These are phyloP conservation scores for Tillandsia leiboldiana DNA, from an alignment of 176 grass and related monocot species.

Conservation along the genomic window DNA sequence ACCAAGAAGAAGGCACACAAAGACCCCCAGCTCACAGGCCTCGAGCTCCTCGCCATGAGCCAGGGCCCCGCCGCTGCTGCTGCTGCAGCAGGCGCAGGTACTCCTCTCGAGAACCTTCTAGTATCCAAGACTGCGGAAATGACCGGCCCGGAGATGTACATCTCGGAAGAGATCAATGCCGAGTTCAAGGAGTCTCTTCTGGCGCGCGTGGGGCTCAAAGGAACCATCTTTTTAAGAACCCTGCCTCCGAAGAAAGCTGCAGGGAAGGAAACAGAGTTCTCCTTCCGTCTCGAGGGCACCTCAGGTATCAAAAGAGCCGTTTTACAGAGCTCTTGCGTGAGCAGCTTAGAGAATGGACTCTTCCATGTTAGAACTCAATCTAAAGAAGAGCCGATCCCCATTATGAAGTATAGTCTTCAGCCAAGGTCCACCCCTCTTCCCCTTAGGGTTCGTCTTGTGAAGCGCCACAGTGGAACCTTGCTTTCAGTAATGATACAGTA, in stretches of 20 bases:
- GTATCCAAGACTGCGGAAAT: constrained; percentile 62
- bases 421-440: constrained; percentile 68
- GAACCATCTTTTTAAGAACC: constrained; percentile 70
- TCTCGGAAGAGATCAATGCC: constrained; percentile 75
- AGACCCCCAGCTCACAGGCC: constrained; percentile 53
- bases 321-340: constrained; percentile 57
- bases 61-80: constrained; percentile 31
- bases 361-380: constrained; percentile 73
- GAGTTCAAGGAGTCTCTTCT: constrained; percentile 91
- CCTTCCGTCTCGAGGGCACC: constrained; percentile 78
- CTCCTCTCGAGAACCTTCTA: constrained; percentile 59
- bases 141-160: constrained; percentile 72
- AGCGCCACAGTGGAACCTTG: constrained; percentile 76
- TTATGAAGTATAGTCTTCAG: constrained; percentile 76
- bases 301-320: constrained; percentile 78
- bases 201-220: constrained; percentile 65
- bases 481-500: constrained; percentile 95
- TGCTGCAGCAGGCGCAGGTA: constrained; percentile 24
- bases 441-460: constrained; percentile 75
- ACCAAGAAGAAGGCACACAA: constrained; percentile 69
- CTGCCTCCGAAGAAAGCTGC: constrained; percentile 62
- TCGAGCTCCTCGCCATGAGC: constrained; percentile 67
- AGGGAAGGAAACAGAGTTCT: constrained; percentile 89
- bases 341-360: constrained; percentile 60
- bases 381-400: constrained; percentile 73